A percentile compares a stretch with the other conserved stretches of the same genome.
These are phyloP conservation scores for Helichrysum umbraculigerum DNA, from an alignment of 129 eudicot species.

Conservation along the genomic window DNA sequence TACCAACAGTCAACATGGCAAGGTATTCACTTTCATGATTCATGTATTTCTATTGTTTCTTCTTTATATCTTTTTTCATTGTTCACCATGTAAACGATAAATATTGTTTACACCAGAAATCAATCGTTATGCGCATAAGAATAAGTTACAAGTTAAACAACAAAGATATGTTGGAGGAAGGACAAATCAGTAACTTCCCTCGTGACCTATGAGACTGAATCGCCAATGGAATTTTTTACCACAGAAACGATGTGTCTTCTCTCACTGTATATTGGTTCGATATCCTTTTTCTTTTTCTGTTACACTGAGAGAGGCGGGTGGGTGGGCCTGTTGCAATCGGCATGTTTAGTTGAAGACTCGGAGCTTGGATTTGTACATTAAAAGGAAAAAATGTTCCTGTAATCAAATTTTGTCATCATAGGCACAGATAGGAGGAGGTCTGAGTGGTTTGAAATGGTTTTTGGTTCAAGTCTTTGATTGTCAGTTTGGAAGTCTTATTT, in stretches of 20 bases:
- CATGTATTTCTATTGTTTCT: background rate
- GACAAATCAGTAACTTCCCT: slow-evolving; percentile 91
- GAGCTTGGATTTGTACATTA: slow-evolving; percentile 46
- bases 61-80: background rate
- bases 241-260: slow-evolving; percentile 13
- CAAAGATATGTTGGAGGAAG: slow-evolving; percentile 86
- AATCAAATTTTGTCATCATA: slow-evolving; percentile 39
- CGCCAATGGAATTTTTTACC: slow-evolving; percentile 1
- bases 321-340: slow-evolving; percentile 9
- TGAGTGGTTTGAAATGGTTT: slow-evolving; percentile 24
- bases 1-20: slow-evolving; percentile 94
- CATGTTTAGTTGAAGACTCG: slow-evolving; percentile 9
- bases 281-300: slow-evolving; percentile 19
- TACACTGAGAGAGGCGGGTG: slow-evolving; percentile 18
- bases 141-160: slow-evolving; percentile 70
- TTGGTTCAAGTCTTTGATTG: slow-evolving; percentile 20
- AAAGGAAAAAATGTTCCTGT: slow-evolving; percentile 25
- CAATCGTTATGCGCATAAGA: slow-evolving; percentile 88
- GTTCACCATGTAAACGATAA: background rate
- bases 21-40: slow-evolving; percentile 48
- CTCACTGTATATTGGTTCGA: slow-evolving; percentile 20
- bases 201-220: slow-evolving; percentile 53
- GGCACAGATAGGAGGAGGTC: slow-evolving; percentile 31
- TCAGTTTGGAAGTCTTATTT: slow-evolving; percentile 1
- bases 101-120: slow-evolving; percentile 50